phyloP scores from a whole-genome alignment of 306 rosid species.

The Cucurbita argyrosperma region DNA sequence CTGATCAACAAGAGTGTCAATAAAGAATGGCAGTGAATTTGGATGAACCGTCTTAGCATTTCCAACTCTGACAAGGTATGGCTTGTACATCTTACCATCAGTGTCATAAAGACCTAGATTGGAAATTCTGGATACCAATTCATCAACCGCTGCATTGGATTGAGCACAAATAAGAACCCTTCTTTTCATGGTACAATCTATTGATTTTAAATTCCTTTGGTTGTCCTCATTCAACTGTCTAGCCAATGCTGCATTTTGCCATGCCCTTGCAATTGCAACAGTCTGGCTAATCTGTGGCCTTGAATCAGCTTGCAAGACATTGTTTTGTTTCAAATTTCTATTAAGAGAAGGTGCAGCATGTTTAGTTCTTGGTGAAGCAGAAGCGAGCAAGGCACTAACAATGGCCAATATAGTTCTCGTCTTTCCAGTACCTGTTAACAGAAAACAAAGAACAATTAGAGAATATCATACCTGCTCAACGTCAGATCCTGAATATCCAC shows the following conservation, averaged over 20 bases:
- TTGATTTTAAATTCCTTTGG: slow-evolving; percentile 29
- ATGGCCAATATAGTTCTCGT: slow-evolving; percentile 86
- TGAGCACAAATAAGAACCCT: slow-evolving; percentile 97
- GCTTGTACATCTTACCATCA: slow-evolving; percentile 71
- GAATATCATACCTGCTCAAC: slow-evolving; percentile 6
- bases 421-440: slow-evolving; percentile 82
- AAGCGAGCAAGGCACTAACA: slow-evolving; percentile 74
- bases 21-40: slow-evolving; percentile 77
- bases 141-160: slow-evolving; percentile 98
- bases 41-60: slow-evolving; percentile 77
- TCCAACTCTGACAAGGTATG: slow-evolving; percentile 96
- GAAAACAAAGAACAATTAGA: slow-evolving; percentile 12
- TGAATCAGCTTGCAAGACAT: slow-evolving; percentile 18
- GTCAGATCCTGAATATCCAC: slow-evolving; percentile 9
- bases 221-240: slow-evolving; percentile 48
- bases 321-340: slow-evolving; percentile 26
- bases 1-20: slow-evolving; percentile 87
- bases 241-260: slow-evolving; percentile 98
- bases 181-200: slow-evolving; percentile 34
- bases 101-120: slow-evolving; percentile 61
- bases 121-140: slow-evolving; percentile 81
- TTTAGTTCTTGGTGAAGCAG: slow-evolving; percentile 28
- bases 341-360: slow-evolving; percentile 11
- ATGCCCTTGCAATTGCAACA: slow-evolving; percentile 75
- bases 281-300: slow-evolving; percentile 38